These are phyloP conservation scores for Nematodospora valgi DNA, from an alignment of 805 yeast genomes.

Conservation along the genomic window DNA sequence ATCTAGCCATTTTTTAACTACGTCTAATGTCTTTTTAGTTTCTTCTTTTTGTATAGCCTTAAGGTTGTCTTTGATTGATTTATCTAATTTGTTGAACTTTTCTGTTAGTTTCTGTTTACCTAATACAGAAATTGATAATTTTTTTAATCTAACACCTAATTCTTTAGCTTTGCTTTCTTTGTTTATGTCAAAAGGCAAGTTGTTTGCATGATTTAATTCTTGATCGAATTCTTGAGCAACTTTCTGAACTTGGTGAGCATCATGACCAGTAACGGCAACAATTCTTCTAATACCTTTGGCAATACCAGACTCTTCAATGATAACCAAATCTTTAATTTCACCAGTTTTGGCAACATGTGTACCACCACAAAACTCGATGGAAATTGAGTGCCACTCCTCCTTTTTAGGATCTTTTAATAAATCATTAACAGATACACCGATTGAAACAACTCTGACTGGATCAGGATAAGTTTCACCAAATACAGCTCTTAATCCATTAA, in stretches of 20 bases:
- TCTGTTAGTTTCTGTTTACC: slow-evolving; percentile 73
- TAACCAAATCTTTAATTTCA: slow-evolving; percentile 86
- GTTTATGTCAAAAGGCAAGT: slow-evolving; percentile 64
- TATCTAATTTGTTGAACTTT: slow-evolving; percentile 75
- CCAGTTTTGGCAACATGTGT: slow-evolving; percentile 92
- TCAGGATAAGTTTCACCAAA: slow-evolving; percentile 99
- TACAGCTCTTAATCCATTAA: slow-evolving; percentile 90
- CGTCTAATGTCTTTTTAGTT: slow-evolving; percentile 73
- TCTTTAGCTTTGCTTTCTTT: slow-evolving; percentile 85
- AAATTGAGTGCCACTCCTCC: slow-evolving; percentile 70
- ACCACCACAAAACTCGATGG: slow-evolving; percentile 99
- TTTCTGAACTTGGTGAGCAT: slow-evolving; percentile 87
- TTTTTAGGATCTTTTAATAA: slow-evolving; percentile 68
- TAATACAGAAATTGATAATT: slow-evolving; percentile 76
- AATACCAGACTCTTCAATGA: slow-evolving; percentile 93
- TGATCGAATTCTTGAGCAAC: slow-evolving; percentile 69
- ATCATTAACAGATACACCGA: slow-evolving; percentile 87
- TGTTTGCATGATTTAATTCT: slow-evolving; percentile 55
- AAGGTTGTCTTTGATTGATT: slow-evolving; percentile 80
- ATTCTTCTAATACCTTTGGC: slow-evolving; percentile 99
- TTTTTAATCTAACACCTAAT: slow-evolving; percentile 78
- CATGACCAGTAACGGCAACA: slow-evolving; percentile 92
- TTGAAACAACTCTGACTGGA: slow-evolving; percentile 96
- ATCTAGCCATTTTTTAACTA: slow-evolving; percentile 65
- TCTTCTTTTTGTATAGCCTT: slow-evolving; percentile 88